Evolutionary conservation across 202 grass and related monocot species (phyloP).

Genomic region (Zizania palustris): DNA sequence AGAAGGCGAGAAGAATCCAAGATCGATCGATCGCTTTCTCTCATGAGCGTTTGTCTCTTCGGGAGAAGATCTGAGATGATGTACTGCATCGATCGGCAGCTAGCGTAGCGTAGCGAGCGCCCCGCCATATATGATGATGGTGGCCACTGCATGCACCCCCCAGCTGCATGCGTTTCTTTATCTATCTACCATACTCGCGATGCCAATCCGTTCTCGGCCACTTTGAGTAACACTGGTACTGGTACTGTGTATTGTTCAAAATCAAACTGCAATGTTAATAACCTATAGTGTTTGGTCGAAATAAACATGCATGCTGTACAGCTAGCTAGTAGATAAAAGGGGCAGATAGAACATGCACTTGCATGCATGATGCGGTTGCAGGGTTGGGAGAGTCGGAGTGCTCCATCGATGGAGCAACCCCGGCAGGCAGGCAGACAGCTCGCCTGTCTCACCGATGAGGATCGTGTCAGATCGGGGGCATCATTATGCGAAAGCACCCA

Average conservation of each 20-base stretch:
- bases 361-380: conserved; percentile 35
- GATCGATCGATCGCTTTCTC: conserved; percentile 39
- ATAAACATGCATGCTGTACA: no score
- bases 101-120: neutral
- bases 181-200: neutral
- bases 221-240: no score
- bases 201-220: no score
- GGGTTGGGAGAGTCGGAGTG: neutral
- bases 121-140: no score
- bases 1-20: conserved; percentile 50
- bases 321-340: no score
- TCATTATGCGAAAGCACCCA: conserved; percentile 38
- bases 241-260: no score
- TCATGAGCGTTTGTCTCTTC: conserved; percentile 52
- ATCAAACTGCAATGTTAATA: no score
- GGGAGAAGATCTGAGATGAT: conserved; percentile 42
- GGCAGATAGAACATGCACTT: no score
- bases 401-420: conserved; percentile 22
- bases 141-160: conserved; percentile 8
- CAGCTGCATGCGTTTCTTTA: neutral
- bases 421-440: conserved; percentile 30
- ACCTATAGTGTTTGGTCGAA: no score
- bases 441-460: conserved; percentile 46
- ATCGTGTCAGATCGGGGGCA: conserved; percentile 43
- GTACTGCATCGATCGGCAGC: neutral